These are phyloP conservation scores for Sordariomycetes sp. DNA, from an alignment of 2,329 filamentous ascomycete species.

Conservation along the genomic window DNA sequence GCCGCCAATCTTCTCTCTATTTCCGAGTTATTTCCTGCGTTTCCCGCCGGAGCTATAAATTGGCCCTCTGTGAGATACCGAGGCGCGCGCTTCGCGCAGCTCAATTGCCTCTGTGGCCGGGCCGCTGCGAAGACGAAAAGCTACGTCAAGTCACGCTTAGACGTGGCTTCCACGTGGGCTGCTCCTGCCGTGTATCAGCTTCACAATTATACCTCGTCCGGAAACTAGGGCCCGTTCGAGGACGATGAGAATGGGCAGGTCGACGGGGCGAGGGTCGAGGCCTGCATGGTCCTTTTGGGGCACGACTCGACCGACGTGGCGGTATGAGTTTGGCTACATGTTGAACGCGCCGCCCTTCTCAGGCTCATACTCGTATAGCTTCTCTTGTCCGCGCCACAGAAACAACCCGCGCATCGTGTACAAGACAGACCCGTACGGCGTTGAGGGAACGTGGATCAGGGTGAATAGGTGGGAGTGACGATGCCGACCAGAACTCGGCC, in stretches of 20 bases:
- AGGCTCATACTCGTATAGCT: slow-evolving; percentile 39
- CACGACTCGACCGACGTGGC: slow-evolving; percentile 37
- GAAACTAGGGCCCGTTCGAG: slow-evolving; percentile 59
- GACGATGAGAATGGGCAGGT: slow-evolving; percentile 47
- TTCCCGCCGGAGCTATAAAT: slow-evolving; percentile 13
- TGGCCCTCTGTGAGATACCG: slow-evolving; percentile 33
- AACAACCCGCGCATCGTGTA: slow-evolving; percentile 27
- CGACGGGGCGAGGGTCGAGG: slow-evolving; percentile 73
- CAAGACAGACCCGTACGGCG: slow-evolving; percentile 52
- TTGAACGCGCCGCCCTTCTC: slow-evolving; percentile 41
- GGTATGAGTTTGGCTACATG: background rate
- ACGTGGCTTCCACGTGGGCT: slow-evolving; percentile 42
- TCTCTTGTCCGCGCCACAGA: slow-evolving; percentile 20
- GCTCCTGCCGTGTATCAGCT: slow-evolving; percentile 62
- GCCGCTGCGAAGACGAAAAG: slow-evolving; percentile 28
- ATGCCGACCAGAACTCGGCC: background rate
- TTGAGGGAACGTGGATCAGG: slow-evolving; percentile 59
- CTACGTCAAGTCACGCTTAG: slow-evolving; percentile 15
- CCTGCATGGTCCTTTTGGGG: slow-evolving; percentile 55
- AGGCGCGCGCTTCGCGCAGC: slow-evolving; percentile 40
- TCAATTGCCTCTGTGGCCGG: slow-evolving; percentile 58
- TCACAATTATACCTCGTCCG: slow-evolving; percentile 47
- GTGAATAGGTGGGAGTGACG: slow-evolving; percentile 22
- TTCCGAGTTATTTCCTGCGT: slow-evolving; percentile 45
- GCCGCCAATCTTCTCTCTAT: slow-evolving; percentile 47